Evolutionary conservation across 495 filamentous ascomycete genomes (phyloP).

Genomic region (Pseudotulostoma volvatum): DNA sequence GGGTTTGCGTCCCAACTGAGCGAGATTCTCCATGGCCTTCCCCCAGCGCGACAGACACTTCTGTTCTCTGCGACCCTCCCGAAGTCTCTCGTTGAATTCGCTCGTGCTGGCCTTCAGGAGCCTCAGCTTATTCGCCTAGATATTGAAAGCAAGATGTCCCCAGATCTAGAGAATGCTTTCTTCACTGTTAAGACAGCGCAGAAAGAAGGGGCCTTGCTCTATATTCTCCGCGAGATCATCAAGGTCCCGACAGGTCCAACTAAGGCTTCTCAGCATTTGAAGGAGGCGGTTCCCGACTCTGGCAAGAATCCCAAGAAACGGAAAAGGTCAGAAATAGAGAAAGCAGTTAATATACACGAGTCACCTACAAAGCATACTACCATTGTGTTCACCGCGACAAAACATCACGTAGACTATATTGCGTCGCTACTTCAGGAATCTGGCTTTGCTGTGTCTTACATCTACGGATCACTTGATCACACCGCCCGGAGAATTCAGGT

Average conservation of each 20-base stretch:
- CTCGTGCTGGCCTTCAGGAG: constrained; percentile 79
- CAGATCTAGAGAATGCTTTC: constrained; percentile 82
- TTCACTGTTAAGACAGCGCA: constrained; percentile 83
- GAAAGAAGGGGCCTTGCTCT: constrained; percentile 80
- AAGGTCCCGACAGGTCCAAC: constrained; percentile 74
- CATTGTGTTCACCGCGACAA: constrained; percentile 85
- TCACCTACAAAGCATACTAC: constrained; percentile 54
- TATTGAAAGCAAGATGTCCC: constrained; percentile 87
- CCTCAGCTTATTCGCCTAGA: constrained; percentile 77
- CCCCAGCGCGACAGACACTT: constrained; percentile 69
- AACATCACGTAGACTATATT: constrained; percentile 96
- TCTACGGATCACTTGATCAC: constrained; percentile 87
- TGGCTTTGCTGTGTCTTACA: constrained; percentile 80
- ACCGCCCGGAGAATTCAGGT: constrained; percentile 83
- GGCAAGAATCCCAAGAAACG: constrained; percentile 44
- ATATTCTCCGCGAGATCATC: constrained; percentile 80
- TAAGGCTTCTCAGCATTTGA: constrained; percentile 27
- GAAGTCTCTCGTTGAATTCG: constrained; percentile 87
- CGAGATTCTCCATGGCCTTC: constrained; percentile 83
- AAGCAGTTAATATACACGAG: constrained; percentile 17
- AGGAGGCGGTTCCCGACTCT: constrained; percentile 18
- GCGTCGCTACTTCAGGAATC: constrained; percentile 50
- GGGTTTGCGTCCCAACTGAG: constrained; percentile 85
- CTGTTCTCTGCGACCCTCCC: constrained; percentile 92
- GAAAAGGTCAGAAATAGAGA: constrained; percentile 38